Evolutionary conservation across 169 alveolate species (phyloP).

Genomic region (Cryptosporidium sp.): DNA sequence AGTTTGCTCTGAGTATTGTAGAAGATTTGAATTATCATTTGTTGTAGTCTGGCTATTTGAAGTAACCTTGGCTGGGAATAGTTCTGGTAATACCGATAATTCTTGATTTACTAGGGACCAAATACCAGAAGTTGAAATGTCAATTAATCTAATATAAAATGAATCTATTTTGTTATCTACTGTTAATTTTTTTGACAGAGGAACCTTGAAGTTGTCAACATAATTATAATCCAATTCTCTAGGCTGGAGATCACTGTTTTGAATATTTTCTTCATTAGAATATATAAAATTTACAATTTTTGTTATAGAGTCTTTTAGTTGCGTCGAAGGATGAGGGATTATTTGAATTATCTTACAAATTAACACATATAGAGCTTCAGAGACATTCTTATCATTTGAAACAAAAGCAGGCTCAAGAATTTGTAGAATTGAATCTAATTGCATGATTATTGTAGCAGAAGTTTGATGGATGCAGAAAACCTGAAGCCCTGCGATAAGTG

Average conservation of each 20-base stretch:
- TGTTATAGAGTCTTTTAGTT: background rate
- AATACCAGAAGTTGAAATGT: slow-evolving; percentile 38
- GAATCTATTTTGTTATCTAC: slow-evolving; percentile 50
- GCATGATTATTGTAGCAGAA: background rate
- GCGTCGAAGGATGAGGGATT: slow-evolving; percentile 57
- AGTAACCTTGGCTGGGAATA: background rate
- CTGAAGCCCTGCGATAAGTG: slow-evolving; percentile 67
- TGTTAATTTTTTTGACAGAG: slow-evolving; percentile 4
- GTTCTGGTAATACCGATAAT: slow-evolving; percentile 30
- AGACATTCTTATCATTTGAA: slow-evolving; percentile 29
- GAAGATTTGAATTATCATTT: background rate
- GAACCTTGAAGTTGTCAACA: slow-evolving; percentile 20
- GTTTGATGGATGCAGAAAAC: slow-evolving; percentile 25
- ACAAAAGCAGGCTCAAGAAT: slow-evolving; percentile 46
- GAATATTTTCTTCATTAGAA: background rate
- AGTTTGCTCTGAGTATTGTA: background rate
- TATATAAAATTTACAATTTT: background rate
- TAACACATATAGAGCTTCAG: slow-evolving; percentile 43
- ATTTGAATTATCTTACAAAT: slow-evolving; percentile 51
- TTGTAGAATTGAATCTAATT: slow-evolving; percentile 25
- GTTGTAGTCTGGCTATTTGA: background rate
- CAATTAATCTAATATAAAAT: slow-evolving; percentile 45
- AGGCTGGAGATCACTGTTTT: background rate
- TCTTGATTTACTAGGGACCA: slow-evolving; percentile 50
- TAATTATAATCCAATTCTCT: slow-evolving; percentile 32